A percentile compares a stretch with the other conserved stretches of the same genome.
Evolutionary conservation across 331 rosid species (phyloP).

Genomic region (Malus hybrid): DNA sequence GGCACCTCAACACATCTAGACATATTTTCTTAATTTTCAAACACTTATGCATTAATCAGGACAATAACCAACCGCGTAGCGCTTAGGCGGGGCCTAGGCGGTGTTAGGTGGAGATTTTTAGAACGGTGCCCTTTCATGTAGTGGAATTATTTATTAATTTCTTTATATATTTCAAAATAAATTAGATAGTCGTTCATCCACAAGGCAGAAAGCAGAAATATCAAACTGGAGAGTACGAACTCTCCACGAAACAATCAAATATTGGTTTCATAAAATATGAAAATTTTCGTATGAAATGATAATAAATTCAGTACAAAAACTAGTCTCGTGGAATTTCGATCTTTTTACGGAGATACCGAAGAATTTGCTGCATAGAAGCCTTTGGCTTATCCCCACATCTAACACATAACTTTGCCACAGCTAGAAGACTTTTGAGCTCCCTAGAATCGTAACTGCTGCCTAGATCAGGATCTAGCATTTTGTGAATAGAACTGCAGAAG

Average conservation of each 20-base stretch:
- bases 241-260: neutral
- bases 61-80: too few relatives aligned
- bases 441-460: slow-evolving; percentile 57
- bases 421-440: slow-evolving; percentile 71
- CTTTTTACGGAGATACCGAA: slow-evolving; percentile 66
- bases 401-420: slow-evolving; percentile 77
- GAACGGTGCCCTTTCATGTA: too few relatives aligned
- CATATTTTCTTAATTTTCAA: too few relatives aligned
- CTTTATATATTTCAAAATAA: neutral
- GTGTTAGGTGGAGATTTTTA: too few relatives aligned
- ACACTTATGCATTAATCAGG: too few relatives aligned
- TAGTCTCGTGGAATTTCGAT: slow-evolving; percentile 31
- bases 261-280: slow-evolving; percentile 4
- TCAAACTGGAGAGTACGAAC: neutral
- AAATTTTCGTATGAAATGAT: neutral
- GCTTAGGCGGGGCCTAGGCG: too few relatives aligned
- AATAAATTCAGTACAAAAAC: neutral
- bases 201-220: neutral
- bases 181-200: neutral
- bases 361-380: slow-evolving; percentile 48
- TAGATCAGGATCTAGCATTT: slow-evolving; percentile 92
- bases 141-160: too few relatives aligned
- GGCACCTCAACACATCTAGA: too few relatives aligned
- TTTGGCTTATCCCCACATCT: slow-evolving; percentile 55
- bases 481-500: slow-evolving; percentile 58